Evolutionary conservation across 805 yeast species (phyloP).

Genomic region (Candida pseudoglaebosa): DNA sequence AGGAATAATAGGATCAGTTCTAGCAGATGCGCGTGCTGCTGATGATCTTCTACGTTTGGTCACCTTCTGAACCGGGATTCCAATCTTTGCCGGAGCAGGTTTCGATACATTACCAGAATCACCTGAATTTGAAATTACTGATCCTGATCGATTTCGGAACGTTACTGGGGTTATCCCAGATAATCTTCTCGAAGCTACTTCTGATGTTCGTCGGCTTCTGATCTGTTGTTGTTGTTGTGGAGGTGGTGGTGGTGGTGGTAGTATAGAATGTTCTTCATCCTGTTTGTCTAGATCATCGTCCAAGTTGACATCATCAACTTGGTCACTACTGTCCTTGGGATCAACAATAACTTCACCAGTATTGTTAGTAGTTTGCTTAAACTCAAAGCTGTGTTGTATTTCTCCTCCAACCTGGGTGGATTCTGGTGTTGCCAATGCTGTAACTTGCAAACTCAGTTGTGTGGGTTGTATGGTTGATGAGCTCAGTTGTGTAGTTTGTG

Average conservation of each 20-base stretch:
- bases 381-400: neutral
- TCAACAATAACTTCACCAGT: slow-evolving; percentile 3
- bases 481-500: slow-evolving; percentile 15
- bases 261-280: slow-evolving; percentile 21
- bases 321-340: slow-evolving; percentile 4
- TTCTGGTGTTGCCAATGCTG: neutral
- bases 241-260: too few species aligned
- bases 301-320: slow-evolving; percentile 8
- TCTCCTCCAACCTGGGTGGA: slow-evolving; percentile 1
- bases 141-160: slow-evolving; percentile 24
- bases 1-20: slow-evolving; percentile 7
- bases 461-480: slow-evolving; percentile 10
- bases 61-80: slow-evolving; percentile 32
- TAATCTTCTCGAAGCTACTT: slow-evolving; percentile 29
- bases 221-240: slow-evolving; percentile 14
- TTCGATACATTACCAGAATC: slow-evolving; percentile 9
- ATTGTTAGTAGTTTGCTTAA: neutral
- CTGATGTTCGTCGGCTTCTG: slow-evolving; percentile 24
- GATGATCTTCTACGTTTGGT: slow-evolving; percentile 28
- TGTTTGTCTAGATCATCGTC: slow-evolving; percentile 15
- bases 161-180: slow-evolving; percentile 30
- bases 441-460: slow-evolving; percentile 6
- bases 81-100: slow-evolving; percentile 31
- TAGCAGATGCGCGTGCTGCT: slow-evolving; percentile 9
- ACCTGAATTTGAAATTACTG: slow-evolving; percentile 20